phyloP scores from a whole-genome alignment of 228 moss, liverwort and hornwort genomes.

The Sphagnum fallax region DNA sequence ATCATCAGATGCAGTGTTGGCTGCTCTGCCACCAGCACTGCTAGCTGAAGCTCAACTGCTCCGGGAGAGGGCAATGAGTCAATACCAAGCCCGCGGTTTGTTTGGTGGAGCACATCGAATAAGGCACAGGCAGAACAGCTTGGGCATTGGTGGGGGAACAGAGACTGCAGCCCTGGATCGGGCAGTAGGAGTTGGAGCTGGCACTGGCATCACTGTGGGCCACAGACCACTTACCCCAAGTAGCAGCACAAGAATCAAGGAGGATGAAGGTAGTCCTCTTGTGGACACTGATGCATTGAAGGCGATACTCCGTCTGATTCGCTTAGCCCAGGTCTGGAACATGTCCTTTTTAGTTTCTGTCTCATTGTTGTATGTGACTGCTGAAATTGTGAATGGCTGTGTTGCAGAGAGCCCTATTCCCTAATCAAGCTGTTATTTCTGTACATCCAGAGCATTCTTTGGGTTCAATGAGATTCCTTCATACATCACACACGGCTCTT shows the following conservation, averaged over 20 bases:
- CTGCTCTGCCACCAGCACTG: constrained; percentile 91
- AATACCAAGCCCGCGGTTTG: constrained; percentile 82
- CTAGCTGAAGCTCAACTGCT: constrained; percentile 89
- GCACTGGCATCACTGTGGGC: constrained; percentile 55
- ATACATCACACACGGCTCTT: too few relatives aligned
- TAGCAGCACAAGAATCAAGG: constrained; percentile 59
- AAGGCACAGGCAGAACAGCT: constrained; percentile 60
- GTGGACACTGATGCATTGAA: constrained; percentile 74
- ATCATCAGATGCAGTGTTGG: constrained; percentile 84
- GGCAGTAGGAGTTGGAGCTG: constrained; percentile 48
- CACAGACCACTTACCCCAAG: constrained; percentile 60
- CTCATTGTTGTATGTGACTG: background rate
- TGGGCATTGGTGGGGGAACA: constrained; percentile 46
- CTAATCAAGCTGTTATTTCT: background rate
- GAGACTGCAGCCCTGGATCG: constrained; percentile 53
- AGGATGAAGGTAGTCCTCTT: constrained; percentile 88
- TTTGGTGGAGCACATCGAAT: constrained; percentile 87
- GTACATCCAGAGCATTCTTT: too few relatives aligned
- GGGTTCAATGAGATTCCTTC: too few relatives aligned
- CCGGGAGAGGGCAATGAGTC: constrained; percentile 94
- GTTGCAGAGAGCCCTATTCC: background rate
- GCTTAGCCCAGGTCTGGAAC: constrained; percentile 70
- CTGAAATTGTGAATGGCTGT: constrained; percentile 1
- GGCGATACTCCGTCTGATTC: constrained; percentile 80
- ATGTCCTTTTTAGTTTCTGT: background rate